phyloP scores from a whole-genome alignment of 2,329 filamentous ascomycete species.

The Colletotrichum phormii region DNA sequence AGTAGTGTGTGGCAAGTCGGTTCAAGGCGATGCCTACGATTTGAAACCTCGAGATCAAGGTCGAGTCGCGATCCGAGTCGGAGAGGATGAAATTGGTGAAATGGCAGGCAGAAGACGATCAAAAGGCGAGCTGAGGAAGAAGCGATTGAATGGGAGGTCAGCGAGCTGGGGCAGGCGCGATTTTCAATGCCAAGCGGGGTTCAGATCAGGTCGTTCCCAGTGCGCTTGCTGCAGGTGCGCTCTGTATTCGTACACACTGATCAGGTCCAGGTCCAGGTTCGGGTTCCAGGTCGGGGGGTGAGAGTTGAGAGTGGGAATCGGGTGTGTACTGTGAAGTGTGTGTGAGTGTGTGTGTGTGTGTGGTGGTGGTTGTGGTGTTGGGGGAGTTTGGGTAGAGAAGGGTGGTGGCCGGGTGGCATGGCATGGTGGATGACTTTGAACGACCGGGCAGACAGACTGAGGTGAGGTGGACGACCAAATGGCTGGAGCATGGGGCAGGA shows the following conservation, averaged over 20 bases:
- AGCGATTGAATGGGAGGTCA: not conserved
- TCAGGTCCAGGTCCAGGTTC: conserved; percentile 13
- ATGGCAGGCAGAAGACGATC: not conserved
- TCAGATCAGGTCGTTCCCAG: conserved; percentile 31
- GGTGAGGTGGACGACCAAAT: not conserved
- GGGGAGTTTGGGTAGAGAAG: not conserved
- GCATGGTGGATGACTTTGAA: not conserved
- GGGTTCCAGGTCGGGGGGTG: not conserved
- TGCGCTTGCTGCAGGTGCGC: conserved; percentile 31
- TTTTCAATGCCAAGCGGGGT: conserved; percentile 39
- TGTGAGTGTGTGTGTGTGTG: too few species aligned
- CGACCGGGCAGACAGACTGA: conserved; percentile 1
- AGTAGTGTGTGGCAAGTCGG: not conserved
- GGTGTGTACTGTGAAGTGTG: not conserved
- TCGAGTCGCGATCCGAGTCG: not conserved
- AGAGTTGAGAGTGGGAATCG: not conserved
- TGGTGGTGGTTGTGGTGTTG: not conserved
- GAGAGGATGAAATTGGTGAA: not conserved
- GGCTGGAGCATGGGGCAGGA: not conserved
- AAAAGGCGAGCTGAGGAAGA: conserved; percentile 9
- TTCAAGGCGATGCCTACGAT: not conserved
- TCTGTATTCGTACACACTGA: conserved; percentile 23
- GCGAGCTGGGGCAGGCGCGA: conserved; percentile 35
- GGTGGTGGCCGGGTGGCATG: not conserved
- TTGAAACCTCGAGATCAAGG: not conserved